Conservation (phyloP, 257 asterid genomes). For the Pogostemon cablin region DNA sequence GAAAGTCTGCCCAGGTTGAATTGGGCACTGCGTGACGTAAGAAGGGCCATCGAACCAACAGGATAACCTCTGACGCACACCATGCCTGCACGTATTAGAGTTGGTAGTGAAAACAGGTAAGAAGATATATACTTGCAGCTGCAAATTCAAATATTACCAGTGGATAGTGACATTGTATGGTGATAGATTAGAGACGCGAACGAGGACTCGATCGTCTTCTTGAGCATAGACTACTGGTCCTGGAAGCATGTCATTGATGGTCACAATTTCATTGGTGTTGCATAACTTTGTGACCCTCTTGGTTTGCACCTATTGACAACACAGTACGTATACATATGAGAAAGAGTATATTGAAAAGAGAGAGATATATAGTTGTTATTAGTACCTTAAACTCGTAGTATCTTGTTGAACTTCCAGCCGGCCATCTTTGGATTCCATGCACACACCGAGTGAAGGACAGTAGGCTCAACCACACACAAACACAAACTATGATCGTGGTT, state of each 20-base stretch:
- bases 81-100: slow-evolving; percentile 51
- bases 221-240: slow-evolving; percentile 70
- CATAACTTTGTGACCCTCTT: slow-evolving; percentile 55
- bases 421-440: slow-evolving; percentile 40
- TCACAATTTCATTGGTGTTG: slow-evolving; percentile 44
- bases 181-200: slow-evolving; percentile 46
- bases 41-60: slow-evolving; percentile 81
- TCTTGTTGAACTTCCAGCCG: slow-evolving; percentile 53
- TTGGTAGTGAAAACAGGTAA: too few species aligned
- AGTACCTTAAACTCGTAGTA: slow-evolving; percentile 57
- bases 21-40: slow-evolving; percentile 67
- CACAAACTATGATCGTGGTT: background rate
- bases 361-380: background rate
- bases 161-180: slow-evolving; percentile 67
- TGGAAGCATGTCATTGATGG: slow-evolving; percentile 57
- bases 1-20: slow-evolving; percentile 59
- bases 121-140: too few species aligned
- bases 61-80: slow-evolving; percentile 57
- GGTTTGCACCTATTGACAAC: slow-evolving; percentile 47
- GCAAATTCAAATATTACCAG: slow-evolving; percentile 38
- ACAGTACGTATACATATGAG: too few species aligned
- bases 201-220: slow-evolving; percentile 57
- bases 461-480: slow-evolving; percentile 37
- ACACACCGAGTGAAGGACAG: slow-evolving; percentile 31
- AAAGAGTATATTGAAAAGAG: background rate